Conservation (phyloP, 345 rosid genomes). For the Citrus trifoliata region DNA sequence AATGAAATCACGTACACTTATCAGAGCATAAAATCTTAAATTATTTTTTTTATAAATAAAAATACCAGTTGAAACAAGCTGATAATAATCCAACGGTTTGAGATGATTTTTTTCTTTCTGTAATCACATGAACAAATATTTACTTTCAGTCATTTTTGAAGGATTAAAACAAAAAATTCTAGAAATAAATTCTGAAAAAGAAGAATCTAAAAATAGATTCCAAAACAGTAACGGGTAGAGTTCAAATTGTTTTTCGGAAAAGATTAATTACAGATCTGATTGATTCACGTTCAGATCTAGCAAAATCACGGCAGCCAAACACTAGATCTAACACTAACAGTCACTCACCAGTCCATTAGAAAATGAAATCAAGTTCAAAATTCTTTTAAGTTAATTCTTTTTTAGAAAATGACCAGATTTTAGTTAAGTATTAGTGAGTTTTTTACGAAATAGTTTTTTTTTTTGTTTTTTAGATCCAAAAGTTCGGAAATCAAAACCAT, state of each 20-base stretch:
- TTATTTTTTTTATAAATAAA: too few relatives aligned
- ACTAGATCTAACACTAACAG: background rate
- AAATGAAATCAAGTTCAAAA: background rate
- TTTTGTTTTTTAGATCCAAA: background rate
- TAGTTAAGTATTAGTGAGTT: background rate
- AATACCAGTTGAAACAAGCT: background rate
- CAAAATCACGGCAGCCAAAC: background rate
- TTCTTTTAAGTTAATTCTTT: background rate
- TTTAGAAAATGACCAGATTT: background rate
- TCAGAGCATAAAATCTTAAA: too few relatives aligned
- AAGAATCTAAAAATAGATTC: background rate
- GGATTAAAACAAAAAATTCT: too few relatives aligned
- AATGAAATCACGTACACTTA: too few relatives aligned
- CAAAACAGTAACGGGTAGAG: background rate
- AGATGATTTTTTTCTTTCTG: background rate
- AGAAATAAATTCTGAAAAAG: background rate
- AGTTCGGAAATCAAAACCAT: background rate
- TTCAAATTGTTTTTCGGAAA: background rate
- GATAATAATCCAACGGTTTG: background rate
- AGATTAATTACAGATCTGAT: slow-evolving; percentile 5
- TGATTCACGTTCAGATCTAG: slow-evolving; percentile 8
- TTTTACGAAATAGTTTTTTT: background rate
- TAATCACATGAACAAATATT: background rate
- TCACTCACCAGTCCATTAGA: background rate
- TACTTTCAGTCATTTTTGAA: background rate